Evolutionary conservation across 768 basidiomycete genomes (phyloP).

Genomic region (Termitomyces eurrhizus): DNA sequence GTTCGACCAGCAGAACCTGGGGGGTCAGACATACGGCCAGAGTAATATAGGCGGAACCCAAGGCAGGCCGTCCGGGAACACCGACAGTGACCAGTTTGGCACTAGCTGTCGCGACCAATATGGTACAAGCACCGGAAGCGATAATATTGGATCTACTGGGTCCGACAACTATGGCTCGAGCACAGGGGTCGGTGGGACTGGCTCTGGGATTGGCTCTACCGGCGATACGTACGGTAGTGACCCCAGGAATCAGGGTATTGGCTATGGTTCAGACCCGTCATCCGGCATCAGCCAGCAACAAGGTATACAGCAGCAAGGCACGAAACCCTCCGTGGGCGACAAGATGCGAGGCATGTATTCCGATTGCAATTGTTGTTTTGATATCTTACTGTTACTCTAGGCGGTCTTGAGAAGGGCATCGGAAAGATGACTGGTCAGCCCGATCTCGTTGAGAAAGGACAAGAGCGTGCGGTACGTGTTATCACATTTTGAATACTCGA

Average conservation of each 20-base stretch:
- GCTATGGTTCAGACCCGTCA: neutral
- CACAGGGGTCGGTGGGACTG: constrained; percentile 4
- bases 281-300: neutral
- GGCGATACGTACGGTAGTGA: constrained; percentile 3
- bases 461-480: constrained; percentile 13
- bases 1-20: neutral
- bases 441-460: constrained; percentile 18
- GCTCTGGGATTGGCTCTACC: constrained; percentile 5
- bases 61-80: constrained; percentile 3
- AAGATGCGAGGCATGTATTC: constrained; percentile 19
- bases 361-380: neutral
- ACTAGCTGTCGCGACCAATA: constrained; percentile 2
- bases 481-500: too few relatives aligned
- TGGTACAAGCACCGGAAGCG: constrained; percentile 1
- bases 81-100: constrained; percentile 1
- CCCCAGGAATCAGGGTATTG: constrained; percentile 1
- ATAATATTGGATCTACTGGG: constrained; percentile 13
- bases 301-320: neutral
- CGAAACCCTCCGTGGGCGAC: constrained; percentile 17
- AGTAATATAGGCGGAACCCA: constrained; percentile 1
- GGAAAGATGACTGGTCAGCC: constrained; percentile 21
- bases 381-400: neutral
- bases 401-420: constrained; percentile 20
- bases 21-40: neutral
- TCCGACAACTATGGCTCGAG: constrained; percentile 10